These are phyloP conservation scores for Fusarium redolens DNA, from an alignment of 2,329 filamentous ascomycete species.

Conservation along the genomic window DNA sequence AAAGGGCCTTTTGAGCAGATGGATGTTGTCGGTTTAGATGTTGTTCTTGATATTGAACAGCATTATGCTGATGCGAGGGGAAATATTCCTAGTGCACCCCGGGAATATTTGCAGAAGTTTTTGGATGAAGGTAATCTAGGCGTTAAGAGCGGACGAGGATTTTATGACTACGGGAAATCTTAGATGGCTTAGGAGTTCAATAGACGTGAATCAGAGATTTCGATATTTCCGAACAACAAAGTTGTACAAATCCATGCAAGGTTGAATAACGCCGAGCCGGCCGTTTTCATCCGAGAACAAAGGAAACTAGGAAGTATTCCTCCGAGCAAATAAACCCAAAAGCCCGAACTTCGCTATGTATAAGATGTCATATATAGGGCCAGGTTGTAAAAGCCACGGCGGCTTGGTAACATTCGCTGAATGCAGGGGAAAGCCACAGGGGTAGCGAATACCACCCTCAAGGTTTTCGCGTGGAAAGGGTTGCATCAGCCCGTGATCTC, in stretches of 20 bases:
- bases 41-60: conserved; percentile 48
- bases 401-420: not conserved
- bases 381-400: not conserved
- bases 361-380: conserved; percentile 1
- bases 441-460: not conserved
- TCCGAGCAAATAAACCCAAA: not conserved
- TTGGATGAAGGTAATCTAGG: conserved; percentile 43
- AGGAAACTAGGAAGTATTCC: not conserved
- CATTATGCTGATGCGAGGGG: conserved; percentile 45
- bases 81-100: conserved; percentile 40
- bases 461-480: not conserved
- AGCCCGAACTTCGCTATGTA: not conserved
- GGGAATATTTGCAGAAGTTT: conserved; percentile 41
- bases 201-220: not conserved
- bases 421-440: not conserved
- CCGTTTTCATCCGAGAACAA: not conserved
- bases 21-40: conserved; percentile 48
- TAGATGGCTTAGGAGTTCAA: not conserved
- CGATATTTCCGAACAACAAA: not conserved
- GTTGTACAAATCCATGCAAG: not conserved
- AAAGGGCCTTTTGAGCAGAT: conserved; percentile 49
- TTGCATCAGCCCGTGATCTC: not conserved
- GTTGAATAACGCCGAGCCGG: not conserved
- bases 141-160: conserved; percentile 46
- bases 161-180: conserved; percentile 39